phyloP scores from a whole-genome alignment of 768 basidiomycete species.

The Leccinum variicolor region DNA sequence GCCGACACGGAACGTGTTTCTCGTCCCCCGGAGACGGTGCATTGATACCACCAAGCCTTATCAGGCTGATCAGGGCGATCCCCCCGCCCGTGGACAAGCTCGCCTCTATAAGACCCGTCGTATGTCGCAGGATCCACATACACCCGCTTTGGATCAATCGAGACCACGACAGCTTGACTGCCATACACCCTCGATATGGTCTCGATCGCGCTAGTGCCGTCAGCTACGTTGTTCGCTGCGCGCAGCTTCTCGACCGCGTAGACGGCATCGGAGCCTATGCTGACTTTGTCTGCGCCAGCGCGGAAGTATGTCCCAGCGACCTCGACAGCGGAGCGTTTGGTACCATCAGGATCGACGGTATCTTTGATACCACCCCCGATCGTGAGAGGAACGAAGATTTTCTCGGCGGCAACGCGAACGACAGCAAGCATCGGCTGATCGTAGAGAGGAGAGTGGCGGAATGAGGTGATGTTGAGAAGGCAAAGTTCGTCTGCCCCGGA shows the following conservation, averaged over 20 bases:
- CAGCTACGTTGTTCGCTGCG: conserved; percentile 43
- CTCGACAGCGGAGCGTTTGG: conserved; percentile 79
- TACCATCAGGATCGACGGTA: conserved; percentile 92
- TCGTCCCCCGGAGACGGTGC: conserved; percentile 93
- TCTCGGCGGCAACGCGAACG: conserved; percentile 83
- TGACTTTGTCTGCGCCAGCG: conserved; percentile 97
- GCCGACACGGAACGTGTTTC: conserved; percentile 81
- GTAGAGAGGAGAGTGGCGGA: conserved; percentile 90
- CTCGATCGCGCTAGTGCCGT: conserved; percentile 87
- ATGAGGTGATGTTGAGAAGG: conserved; percentile 98
- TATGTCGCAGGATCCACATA: conserved; percentile 69
- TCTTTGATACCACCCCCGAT: conserved; percentile 99
- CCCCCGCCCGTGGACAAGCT: conserved; percentile 49
- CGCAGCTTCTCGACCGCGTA: conserved; percentile 85
- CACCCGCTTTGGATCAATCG: conserved; percentile 86
- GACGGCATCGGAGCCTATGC: conserved; percentile 95
- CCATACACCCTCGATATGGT: conserved; percentile 89
- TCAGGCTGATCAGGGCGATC: conserved; percentile 54
- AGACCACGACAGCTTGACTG: conserved; percentile 96
- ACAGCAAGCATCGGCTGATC: conserved; percentile 99
- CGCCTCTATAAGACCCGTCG: conserved; percentile 62
- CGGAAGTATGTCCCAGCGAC: conserved; percentile 97
- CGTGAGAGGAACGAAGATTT: conserved; percentile 94
- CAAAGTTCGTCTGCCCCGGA: conserved; percentile 95
- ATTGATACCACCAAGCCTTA: conserved; percentile 98